A percentile compares a stretch with the other conserved stretches of the same genome.
These are phyloP conservation scores for Ceratobasidium sp. DNA, from an alignment of 1,284 basidiomycete species.

Conservation along the genomic window DNA sequence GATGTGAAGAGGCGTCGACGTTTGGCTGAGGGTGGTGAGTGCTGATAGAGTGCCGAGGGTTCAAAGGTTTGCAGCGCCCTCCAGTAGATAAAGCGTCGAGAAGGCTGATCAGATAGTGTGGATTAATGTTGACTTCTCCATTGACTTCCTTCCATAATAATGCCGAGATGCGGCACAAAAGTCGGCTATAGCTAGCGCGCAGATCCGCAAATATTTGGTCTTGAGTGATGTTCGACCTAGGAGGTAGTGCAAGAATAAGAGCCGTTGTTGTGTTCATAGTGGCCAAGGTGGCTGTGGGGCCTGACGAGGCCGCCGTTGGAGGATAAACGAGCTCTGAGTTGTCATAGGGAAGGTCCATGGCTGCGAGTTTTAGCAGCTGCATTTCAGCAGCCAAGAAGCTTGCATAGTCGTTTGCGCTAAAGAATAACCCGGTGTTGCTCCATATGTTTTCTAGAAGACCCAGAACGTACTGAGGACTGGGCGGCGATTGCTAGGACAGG, in stretches of 20 bases:
- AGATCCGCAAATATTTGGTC: background rate
- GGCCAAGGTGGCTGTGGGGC: too few species aligned
- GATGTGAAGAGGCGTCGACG: background rate
- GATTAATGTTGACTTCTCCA: background rate
- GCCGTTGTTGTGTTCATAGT: too few species aligned
- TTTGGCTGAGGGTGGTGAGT: slow-evolving; percentile 11
- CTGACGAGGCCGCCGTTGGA: background rate
- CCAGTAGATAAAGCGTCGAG: background rate
- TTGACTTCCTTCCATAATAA: background rate
- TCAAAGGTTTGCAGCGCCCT: background rate
- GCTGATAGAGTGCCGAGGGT: slow-evolving; percentile 7
- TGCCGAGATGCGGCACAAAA: background rate
- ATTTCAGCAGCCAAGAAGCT: slow-evolving; percentile 2
- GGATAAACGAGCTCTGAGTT: too few species aligned
- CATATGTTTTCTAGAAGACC: slow-evolving; percentile 1
- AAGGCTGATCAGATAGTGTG: background rate
- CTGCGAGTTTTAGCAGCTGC: background rate
- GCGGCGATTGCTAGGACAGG: too few species aligned
- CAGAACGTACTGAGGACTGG: too few species aligned
- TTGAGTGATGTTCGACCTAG: too few species aligned
- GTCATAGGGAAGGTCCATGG: too few species aligned
- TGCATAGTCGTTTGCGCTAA: background rate
- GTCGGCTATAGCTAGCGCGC: slow-evolving; percentile 12
- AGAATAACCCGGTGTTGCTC: background rate
- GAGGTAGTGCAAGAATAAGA: too few species aligned